Evolutionary conservation across 257 asterid species (phyloP).

Genomic region (Solanum corneliomulleri): DNA sequence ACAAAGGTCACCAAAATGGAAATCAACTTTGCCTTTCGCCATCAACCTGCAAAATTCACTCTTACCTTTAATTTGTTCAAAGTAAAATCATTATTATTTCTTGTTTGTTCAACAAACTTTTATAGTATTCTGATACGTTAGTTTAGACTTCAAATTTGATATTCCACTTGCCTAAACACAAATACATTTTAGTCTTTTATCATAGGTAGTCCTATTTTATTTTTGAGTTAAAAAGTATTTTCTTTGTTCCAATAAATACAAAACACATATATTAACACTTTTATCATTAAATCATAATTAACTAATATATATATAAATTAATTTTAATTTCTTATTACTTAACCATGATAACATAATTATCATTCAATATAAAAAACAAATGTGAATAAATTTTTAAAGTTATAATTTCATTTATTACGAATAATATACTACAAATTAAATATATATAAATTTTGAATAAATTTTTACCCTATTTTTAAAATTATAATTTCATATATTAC

Average conservation of each 20-base stretch:
- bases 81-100: neutral
- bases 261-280: too few relatives aligned
- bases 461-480: too few relatives aligned
- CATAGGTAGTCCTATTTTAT: neutral
- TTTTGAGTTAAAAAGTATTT: neutral
- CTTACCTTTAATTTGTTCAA: neutral
- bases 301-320: too few relatives aligned
- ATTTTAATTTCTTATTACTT: neutral
- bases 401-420: too few relatives aligned
- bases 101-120: neutral
- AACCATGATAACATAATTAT: too few relatives aligned
- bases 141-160: neutral
- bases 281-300: too few relatives aligned
- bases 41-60: neutral
- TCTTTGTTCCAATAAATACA: accelerated
- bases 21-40: neutral
- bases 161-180: too few relatives aligned
- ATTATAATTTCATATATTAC: too few relatives aligned
- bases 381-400: too few relatives aligned
- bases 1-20: neutral
- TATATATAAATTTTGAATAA: too few relatives aligned
- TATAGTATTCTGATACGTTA: neutral
- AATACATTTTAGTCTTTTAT: too few relatives aligned
- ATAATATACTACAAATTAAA: too few relatives aligned
- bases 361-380: neutral